Base-by-base conservation (phyloP, 441 rosid species). In the Croton laevigatus region DNA sequence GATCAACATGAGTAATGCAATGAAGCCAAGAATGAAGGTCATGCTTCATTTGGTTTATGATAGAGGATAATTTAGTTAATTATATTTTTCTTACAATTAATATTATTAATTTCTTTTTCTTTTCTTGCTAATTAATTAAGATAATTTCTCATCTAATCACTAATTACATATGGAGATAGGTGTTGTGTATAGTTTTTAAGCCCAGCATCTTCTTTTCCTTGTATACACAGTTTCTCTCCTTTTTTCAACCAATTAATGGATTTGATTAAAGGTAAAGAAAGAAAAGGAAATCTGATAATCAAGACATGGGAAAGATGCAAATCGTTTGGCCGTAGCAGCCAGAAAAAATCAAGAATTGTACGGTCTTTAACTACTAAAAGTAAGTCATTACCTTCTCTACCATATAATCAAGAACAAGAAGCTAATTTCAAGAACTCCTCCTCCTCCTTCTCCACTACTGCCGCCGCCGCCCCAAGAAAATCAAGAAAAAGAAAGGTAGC, bases 221-320 rank as follows among this genome's bases (percentile, higher is more conserved):
- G 55, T 14, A 37, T 0, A 5, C 4, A 4, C 8, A 40, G 34
- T 34, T 13, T 3, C 7, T 20, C 4, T 6, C 38, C 40, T 34
- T 44, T 27, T 11, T 10, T 13, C 10, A 27, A 68, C 13, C 34
- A 44, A 10, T 27, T 0, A 27, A 76, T 76, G 81, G 78, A 84
- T 64, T 62, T 68, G 70, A 51, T 6, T 6, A 75, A 60, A 44
- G 73, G 58, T 17, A 79, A 71, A 42, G 72, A 48, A 36, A 80
- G 64, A 58, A 79, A 77, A 68, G 73, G 69, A 17, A 84, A 76
- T 40, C 71, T 88, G 80, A 86, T 88, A 58, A 37, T 69, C 66
- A 74, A 85, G 69, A 85, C 93, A 40, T 88, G 91, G 93, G 74
- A 83, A 71, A 66, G 89, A 53, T 85, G 94, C 86, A 84, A 76